Conservation (phyloP, 2,329 filamentous ascomycete genomes). For the Aspergillus sergii region DNA sequence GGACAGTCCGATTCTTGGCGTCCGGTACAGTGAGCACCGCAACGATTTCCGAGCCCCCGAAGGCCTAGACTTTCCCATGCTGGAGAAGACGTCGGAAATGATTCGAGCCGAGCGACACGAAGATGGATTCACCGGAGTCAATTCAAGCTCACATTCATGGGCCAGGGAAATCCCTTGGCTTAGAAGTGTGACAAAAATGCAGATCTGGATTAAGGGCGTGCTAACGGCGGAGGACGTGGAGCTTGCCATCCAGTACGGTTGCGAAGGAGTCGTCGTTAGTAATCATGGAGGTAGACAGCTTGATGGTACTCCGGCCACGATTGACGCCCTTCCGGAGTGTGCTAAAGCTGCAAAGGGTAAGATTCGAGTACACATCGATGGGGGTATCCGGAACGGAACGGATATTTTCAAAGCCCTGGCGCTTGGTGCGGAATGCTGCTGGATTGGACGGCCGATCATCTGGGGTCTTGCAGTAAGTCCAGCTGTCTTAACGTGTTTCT, state of each 20-base stretch:
- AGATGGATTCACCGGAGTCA: conserved; percentile 25
- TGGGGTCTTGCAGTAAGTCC: conserved; percentile 39
- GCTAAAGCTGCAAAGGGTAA: conserved; percentile 31
- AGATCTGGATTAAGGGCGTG: conserved; percentile 39
- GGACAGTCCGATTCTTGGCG: conserved; percentile 57
- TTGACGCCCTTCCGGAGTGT: conserved; percentile 38
- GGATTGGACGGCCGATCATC: conserved; percentile 35
- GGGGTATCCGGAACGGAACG: conserved; percentile 35
- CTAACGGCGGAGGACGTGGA: conserved; percentile 39
- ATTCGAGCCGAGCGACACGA: conserved; percentile 26
- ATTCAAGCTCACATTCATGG: conserved; percentile 44
- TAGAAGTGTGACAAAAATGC: conserved; percentile 50
- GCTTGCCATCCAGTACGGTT: conserved; percentile 37
- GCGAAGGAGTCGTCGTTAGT: conserved; percentile 41
- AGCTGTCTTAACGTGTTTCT: background rate
- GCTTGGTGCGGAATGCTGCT: conserved; percentile 36
- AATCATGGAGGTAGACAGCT: conserved; percentile 45
- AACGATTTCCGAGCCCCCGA: conserved; percentile 53
- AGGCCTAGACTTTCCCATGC: conserved; percentile 44
- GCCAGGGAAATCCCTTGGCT: conserved; percentile 53
- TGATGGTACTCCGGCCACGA: conserved; percentile 38
- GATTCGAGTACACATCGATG: conserved; percentile 37
- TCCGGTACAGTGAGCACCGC: conserved; percentile 56
- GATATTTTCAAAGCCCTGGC: conserved; percentile 43
- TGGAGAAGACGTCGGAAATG: conserved; percentile 25